Evolutionary conservation across 805 yeast species (phyloP).

Genomic region (Metschnikowia similis): DNA sequence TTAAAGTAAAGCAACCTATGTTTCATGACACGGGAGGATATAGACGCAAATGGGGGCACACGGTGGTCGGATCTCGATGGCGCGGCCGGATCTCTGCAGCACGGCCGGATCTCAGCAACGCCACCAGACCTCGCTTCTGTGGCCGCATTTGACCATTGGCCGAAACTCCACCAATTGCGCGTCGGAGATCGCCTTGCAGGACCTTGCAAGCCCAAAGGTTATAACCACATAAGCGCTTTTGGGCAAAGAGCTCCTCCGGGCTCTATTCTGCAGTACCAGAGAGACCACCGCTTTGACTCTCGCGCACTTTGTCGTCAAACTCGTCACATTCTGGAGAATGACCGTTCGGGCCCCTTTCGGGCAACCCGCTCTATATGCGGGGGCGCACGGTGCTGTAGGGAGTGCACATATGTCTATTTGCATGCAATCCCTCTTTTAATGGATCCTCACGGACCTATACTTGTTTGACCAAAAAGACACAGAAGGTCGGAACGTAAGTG

Average conservation of each 20-base stretch:
- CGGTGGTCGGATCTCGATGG: neutral
- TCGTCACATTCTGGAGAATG: too few species aligned
- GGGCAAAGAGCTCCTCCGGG: too few species aligned
- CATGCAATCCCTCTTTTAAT: neutral
- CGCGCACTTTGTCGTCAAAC: too few species aligned
- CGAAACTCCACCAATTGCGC: neutral
- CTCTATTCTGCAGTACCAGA: too few species aligned
- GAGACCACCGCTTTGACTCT: too few species aligned
- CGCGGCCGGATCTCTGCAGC: neutral
- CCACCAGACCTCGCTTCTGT: neutral
- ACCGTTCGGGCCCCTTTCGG: too few species aligned
- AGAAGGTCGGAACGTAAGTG: neutral
- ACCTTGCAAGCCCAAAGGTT: neutral
- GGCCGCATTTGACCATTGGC: neutral
- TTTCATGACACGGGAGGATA: too few species aligned
- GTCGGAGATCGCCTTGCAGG: neutral
- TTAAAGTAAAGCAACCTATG: too few species aligned
- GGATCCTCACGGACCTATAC: neutral
- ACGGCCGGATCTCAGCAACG: neutral
- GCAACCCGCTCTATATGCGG: neutral
- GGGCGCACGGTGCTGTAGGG: neutral
- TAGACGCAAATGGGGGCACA: neutral
- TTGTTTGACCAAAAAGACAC: neutral
- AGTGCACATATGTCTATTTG: neutral
- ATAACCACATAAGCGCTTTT: accelerated